Conservation (phyloP, 495 filamentous ascomycete genomes). For the Daldinia vernicosa region DNA sequence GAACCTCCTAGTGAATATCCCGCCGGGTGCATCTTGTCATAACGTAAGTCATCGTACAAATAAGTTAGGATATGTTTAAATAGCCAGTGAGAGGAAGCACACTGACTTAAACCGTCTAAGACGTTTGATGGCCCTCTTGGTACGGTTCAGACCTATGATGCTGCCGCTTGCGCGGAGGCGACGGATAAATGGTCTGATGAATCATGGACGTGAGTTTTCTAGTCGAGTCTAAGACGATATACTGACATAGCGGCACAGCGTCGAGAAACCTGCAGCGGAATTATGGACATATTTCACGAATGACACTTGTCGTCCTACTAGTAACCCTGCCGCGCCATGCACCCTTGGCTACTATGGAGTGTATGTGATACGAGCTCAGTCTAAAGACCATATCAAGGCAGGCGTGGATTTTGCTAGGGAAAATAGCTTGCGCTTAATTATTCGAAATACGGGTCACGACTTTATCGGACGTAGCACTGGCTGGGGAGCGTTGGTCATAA, state of each 20-base stretch:
- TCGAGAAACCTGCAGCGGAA: conserved; percentile 51
- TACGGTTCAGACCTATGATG: conserved; percentile 51
- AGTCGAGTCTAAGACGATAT: background rate
- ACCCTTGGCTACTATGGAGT: conserved; percentile 65
- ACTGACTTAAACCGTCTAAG: conserved; percentile 15
- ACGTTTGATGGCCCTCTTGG: conserved; percentile 53
- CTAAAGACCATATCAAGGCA: conserved; percentile 53
- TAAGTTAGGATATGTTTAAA: background rate
- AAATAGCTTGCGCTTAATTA: conserved; percentile 67
- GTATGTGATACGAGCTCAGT: conserved; percentile 63
- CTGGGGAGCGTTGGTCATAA: conserved; percentile 66
- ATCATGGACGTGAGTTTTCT: conserved; percentile 48
- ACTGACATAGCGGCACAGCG: conserved; percentile 39
- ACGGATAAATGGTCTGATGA: conserved; percentile 49
- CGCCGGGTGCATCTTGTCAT: conserved; percentile 53
- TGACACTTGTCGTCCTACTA: conserved; percentile 61
- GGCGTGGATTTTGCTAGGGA: conserved; percentile 63
- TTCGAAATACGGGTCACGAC: conserved; percentile 74
- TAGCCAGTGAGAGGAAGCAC: background rate
- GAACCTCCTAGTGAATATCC: conserved; percentile 50
- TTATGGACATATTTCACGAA: conserved; percentile 60
- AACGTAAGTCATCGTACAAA: conserved; percentile 33
- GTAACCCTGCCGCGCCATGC: conserved; percentile 60
- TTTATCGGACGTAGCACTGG: conserved; percentile 67
- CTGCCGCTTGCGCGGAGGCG: conserved; percentile 47